These are phyloP conservation scores for Diatrype stigma DNA, from an alignment of 2,329 filamentous ascomycete species.

Conservation along the genomic window DNA sequence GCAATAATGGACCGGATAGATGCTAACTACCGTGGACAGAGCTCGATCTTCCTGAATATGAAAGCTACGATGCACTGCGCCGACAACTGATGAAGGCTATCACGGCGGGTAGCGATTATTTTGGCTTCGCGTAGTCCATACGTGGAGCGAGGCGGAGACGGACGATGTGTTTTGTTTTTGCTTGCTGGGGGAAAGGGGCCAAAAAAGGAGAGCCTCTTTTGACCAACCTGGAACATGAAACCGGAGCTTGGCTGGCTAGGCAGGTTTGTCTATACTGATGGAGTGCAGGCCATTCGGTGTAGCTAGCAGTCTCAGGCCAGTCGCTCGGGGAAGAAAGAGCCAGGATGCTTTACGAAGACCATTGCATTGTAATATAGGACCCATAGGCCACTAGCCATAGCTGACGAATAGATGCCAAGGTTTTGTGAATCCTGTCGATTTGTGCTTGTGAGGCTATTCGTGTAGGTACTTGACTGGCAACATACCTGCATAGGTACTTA, in stretches of 20 bases:
- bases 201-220: slow-evolving; percentile 1
- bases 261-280: slow-evolving; percentile 12
- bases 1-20: slow-evolving; percentile 1
- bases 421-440: not conserved
- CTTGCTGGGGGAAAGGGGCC: slow-evolving; percentile 13
- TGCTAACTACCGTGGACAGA: slow-evolving; percentile 54
- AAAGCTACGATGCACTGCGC: slow-evolving; percentile 87
- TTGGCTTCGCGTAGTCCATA: slow-evolving; percentile 78
- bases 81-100: slow-evolving; percentile 91
- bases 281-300: slow-evolving; percentile 27
- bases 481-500: no score
- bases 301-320: no score
- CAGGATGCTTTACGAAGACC: no score
- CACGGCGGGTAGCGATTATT: slow-evolving; percentile 95
- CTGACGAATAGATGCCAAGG: not conserved
- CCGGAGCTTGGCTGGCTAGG: no score
- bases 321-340: no score
- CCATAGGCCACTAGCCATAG: not conserved
- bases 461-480: no score
- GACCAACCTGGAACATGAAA: slow-evolving; percentile 8
- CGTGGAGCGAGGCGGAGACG: slow-evolving; percentile 4
- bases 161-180: slow-evolving; percentile 7
- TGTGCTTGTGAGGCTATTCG: no score
- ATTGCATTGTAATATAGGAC: not conserved
- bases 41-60: slow-evolving; percentile 96